A percentile compares a stretch with the other conserved stretches of the same genome.
phyloP scores from a whole-genome alignment of 805 yeast genomes.

The Yamadazyma ubonensis region DNA sequence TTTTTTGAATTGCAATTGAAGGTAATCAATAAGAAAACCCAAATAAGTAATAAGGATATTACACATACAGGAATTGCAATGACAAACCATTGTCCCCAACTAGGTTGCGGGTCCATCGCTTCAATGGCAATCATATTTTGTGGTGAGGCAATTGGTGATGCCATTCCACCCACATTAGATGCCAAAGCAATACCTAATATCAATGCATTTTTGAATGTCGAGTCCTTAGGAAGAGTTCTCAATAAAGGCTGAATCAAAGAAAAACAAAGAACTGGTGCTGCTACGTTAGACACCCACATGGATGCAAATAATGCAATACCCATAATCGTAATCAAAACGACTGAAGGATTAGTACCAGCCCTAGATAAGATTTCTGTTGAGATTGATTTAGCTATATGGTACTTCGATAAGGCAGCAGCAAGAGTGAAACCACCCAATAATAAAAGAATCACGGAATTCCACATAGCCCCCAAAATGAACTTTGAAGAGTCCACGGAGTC shows the following conservation, averaged over 20 bases:
- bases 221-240: constrained; percentile 43
- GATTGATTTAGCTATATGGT: constrained; percentile 49
- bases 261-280: constrained; percentile 54
- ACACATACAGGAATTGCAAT: constrained; percentile 49
- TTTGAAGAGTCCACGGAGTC: constrained; percentile 41
- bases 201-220: constrained; percentile 40
- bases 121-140: constrained; percentile 56
- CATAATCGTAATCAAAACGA: constrained; percentile 49
- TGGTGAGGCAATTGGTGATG: constrained; percentile 55
- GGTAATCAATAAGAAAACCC: constrained; percentile 53
- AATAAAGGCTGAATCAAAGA: constrained; percentile 51
- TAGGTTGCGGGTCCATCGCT: constrained; percentile 50
- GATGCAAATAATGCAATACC: constrained; percentile 51
- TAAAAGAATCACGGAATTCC: constrained; percentile 53
- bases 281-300: constrained; percentile 60
- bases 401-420: constrained; percentile 56
- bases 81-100: constrained; percentile 59
- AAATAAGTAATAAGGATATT: constrained; percentile 38
- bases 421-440: constrained; percentile 55
- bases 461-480: constrained; percentile 49
- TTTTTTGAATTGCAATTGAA: constrained; percentile 52
- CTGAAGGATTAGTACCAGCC: constrained; percentile 53
- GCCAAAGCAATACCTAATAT: constrained; percentile 51
- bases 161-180: constrained; percentile 55
- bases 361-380: constrained; percentile 48